phyloP scores from a whole-genome alignment of 2,329 filamentous ascomycete species.

The Fusarium sp. region DNA sequence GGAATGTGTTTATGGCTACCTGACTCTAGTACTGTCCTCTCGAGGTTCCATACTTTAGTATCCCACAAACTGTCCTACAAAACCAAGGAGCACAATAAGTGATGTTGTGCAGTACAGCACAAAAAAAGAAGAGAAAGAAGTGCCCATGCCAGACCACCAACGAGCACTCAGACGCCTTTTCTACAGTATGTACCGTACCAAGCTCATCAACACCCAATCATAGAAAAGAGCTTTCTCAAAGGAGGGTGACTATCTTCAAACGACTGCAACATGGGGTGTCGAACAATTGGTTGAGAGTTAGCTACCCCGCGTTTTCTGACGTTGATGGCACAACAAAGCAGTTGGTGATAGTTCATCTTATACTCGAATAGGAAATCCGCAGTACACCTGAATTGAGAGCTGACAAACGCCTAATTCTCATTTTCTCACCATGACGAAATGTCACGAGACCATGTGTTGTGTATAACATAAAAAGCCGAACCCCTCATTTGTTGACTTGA shows the following conservation, averaged over 20 bases:
- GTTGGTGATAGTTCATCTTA: constrained; percentile 20
- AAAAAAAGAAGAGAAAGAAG: not conserved
- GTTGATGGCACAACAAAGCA: constrained; percentile 22
- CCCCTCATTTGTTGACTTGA: constrained; percentile 18
- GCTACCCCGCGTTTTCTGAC: constrained; percentile 44
- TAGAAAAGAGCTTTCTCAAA: not conserved
- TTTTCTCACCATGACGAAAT: constrained; percentile 21
- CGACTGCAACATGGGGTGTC: constrained; percentile 4
- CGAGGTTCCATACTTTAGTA: too few species aligned
- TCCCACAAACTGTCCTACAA: too few species aligned
- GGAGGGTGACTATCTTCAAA: not conserved
- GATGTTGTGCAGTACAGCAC: too few species aligned
- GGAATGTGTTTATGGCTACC: too few species aligned
- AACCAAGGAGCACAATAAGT: too few species aligned
- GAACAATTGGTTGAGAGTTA: not conserved
- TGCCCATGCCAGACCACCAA: not conserved
- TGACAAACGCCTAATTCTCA: constrained; percentile 22
- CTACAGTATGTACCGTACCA: too few species aligned
- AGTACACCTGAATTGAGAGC: not conserved
- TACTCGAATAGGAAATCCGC: constrained; percentile 20
- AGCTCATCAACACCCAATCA: not conserved
- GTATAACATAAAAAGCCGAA: constrained; percentile 17
- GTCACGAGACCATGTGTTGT: constrained; percentile 11
- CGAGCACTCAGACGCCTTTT: not conserved
- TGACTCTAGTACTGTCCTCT: too few species aligned